phyloP scores from a whole-genome alignment of 202 grass and related monocot genomes.

The Elaeis oleifera region DNA sequence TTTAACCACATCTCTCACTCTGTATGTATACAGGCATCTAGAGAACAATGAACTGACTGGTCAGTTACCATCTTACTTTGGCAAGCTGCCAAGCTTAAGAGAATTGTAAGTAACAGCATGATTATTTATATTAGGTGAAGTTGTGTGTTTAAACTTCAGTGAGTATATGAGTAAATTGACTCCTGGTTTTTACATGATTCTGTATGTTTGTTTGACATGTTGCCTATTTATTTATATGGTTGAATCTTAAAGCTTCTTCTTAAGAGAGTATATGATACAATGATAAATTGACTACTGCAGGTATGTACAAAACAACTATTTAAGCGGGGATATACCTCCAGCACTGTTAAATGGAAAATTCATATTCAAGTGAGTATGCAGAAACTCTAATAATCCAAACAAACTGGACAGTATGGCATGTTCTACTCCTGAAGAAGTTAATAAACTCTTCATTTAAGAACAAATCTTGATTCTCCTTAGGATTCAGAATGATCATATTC shows the following conservation, averaged over 20 bases:
- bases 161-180: too few relatives aligned
- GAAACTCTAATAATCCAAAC: too few relatives aligned
- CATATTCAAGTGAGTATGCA: slow-evolving; percentile 6
- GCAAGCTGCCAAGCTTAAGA: slow-evolving; percentile 1
- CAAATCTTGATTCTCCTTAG: too few relatives aligned
- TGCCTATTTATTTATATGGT: too few relatives aligned
- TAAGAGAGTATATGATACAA: not conserved
- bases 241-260: not conserved
- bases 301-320: slow-evolving; percentile 10
- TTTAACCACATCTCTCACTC: not conserved
- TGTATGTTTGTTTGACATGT: too few relatives aligned
- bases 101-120: slow-evolving; percentile 11
- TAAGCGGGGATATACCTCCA: slow-evolving; percentile 6
- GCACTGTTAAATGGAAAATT: slow-evolving; percentile 7
- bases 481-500: too few relatives aligned
- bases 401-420: too few relatives aligned
- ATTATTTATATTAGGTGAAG: not conserved
- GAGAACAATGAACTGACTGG: slow-evolving; percentile 3
- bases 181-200: too few relatives aligned
- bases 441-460: too few relatives aligned
- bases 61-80: slow-evolving; percentile 7
- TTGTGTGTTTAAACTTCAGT: too few relatives aligned
- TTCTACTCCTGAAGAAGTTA: too few relatives aligned
- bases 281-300: not conserved
- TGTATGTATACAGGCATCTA: slow-evolving; percentile 5